Evolutionary conservation across 169 alveolate genomes (phyloP).

Genomic region (Perkinsus olseni): DNA sequence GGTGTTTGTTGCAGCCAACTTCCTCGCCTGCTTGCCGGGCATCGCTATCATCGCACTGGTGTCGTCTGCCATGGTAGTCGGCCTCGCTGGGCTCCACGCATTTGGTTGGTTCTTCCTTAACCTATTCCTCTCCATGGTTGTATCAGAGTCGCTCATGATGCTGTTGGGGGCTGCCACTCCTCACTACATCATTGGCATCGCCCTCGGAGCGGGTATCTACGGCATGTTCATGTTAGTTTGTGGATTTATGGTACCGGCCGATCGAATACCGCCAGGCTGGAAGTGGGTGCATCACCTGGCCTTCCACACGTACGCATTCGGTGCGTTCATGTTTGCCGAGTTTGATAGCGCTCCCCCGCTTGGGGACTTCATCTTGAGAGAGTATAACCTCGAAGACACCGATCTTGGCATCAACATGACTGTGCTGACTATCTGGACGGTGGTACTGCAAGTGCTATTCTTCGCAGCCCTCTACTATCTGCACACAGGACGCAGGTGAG

Average conservation of each 20-base stretch:
- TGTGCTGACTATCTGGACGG: not conserved
- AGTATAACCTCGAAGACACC: not conserved
- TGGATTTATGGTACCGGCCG: not conserved
- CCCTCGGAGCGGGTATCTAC: not conserved
- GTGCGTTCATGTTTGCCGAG: not conserved
- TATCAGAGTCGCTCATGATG: not conserved
- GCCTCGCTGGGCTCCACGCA: not conserved
- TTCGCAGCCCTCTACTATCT: not conserved
- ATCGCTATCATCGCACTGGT: not conserved
- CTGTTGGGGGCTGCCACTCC: not conserved
- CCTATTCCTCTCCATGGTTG: not conserved
- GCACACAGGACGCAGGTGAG: not conserved
- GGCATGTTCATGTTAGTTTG: not conserved
- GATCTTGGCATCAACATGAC: not conserved
- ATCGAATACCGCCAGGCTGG: not conserved
- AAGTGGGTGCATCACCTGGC: constrained; percentile 4
- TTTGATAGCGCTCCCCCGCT: not conserved
- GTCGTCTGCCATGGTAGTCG: not conserved
- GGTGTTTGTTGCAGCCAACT: not conserved
- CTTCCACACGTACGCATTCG: constrained; percentile 2
- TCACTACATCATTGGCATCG: constrained; percentile 8
- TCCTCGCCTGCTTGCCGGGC: constrained; percentile 1
- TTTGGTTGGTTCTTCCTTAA: not conserved
- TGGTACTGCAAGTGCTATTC: not conserved
- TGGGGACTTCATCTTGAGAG: not conserved